Conservation (phyloP, 768 basidiomycete genomes). For the Pilatotrama ljubarskyi region DNA sequence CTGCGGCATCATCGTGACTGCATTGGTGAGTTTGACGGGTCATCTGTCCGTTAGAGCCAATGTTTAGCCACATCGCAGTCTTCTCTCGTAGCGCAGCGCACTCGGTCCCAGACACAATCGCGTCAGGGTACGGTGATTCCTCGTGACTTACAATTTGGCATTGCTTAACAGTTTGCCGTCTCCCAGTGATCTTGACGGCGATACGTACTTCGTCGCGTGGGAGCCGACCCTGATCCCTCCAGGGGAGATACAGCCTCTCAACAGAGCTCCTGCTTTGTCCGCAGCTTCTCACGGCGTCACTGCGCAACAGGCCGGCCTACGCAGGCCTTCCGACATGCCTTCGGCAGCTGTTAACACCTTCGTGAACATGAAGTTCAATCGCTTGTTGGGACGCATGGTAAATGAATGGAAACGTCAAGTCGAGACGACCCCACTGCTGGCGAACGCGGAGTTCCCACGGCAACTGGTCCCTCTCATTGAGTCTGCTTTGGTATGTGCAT, state of each 20-base stretch:
- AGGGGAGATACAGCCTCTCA: neutral
- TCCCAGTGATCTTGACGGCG: conserved; percentile 20
- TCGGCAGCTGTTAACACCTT: conserved; percentile 16
- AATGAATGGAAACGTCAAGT: conserved; percentile 16
- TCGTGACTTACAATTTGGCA: neutral
- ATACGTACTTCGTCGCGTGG: conserved; percentile 20
- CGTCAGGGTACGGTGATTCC: conserved; percentile 14
- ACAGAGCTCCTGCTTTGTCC: neutral
- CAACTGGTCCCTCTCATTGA: conserved; percentile 14
- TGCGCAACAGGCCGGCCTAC: neutral
- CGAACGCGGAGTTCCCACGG: neutral
- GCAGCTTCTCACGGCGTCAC: neutral
- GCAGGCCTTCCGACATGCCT: neutral
- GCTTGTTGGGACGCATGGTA: conserved; percentile 6
- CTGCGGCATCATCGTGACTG: conserved; percentile 15
- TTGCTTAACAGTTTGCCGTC: neutral
- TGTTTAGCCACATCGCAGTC: too few relatives aligned
- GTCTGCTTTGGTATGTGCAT: conserved; percentile 8
- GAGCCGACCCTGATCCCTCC: conserved; percentile 12
- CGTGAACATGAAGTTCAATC: conserved; percentile 13
- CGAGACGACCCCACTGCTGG: conserved; percentile 12
- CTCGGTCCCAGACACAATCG: conserved; percentile 19
- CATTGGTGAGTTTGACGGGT: conserved; percentile 11
- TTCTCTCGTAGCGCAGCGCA: conserved; percentile 16
- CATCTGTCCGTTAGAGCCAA: too few relatives aligned